A percentile compares a stretch with the other conserved stretches of the same genome.
Evolutionary conservation across 495 filamentous ascomycete genomes (phyloP).

Genomic region (Hyaloscypha variabilis): DNA sequence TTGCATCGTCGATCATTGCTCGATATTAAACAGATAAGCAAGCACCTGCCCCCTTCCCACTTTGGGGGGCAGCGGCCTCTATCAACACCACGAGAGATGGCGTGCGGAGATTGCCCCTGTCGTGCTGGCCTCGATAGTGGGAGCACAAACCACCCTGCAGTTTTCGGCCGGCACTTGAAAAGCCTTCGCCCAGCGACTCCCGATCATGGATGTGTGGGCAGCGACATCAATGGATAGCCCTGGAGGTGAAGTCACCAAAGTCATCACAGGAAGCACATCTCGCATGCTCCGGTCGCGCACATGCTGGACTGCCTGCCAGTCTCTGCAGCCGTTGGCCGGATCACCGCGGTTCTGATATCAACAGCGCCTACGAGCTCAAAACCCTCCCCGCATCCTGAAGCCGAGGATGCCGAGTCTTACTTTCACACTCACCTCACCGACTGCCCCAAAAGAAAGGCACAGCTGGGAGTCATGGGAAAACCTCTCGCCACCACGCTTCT

Average conservation of each 20-base stretch:
- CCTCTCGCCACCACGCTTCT: neutral
- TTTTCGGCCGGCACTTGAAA: constrained; percentile 13
- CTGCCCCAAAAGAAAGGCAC: neutral
- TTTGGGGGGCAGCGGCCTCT: neutral
- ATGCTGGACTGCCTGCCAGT: neutral
- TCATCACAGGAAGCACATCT: neutral
- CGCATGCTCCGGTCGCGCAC: neutral
- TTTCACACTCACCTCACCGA: neutral
- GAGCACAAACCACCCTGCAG: constrained; percentile 11
- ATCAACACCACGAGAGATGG: neutral
- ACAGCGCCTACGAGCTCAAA: neutral
- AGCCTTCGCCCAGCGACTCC: constrained; percentile 10
- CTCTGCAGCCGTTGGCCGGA: neutral
- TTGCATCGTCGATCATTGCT: constrained; percentile 15
- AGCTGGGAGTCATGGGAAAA: too few relatives aligned
- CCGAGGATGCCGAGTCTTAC: constrained; percentile 1
- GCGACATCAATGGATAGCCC: neutral
- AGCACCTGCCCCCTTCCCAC: constrained; percentile 4
- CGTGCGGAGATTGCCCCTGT: neutral
- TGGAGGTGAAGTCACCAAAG: neutral
- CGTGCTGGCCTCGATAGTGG: neutral
- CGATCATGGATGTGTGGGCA: constrained; percentile 12
- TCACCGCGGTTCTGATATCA: neutral
- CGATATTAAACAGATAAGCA: constrained; percentile 1
- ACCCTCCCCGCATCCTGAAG: constrained; percentile 1